Conservation (phyloP, 805 yeast species). For the Candida pseudofarinosa region DNA sequence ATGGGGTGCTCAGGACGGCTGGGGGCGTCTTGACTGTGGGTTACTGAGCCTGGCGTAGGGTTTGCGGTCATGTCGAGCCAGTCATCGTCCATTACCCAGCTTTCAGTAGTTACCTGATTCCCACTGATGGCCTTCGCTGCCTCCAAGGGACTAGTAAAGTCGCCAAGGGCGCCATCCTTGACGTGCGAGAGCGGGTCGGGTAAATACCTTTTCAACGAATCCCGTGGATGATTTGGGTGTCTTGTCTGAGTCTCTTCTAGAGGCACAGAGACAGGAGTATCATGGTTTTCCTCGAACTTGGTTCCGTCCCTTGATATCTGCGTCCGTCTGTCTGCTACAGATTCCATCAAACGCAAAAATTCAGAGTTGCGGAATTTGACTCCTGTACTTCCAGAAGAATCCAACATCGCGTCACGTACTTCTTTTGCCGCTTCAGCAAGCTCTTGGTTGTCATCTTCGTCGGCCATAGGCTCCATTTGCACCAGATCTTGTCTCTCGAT, state of each 20-base stretch:
- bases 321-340: conserved; percentile 33
- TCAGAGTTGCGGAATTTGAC: conserved; percentile 32
- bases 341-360: conserved; percentile 37
- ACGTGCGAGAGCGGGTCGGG: conserved; percentile 45
- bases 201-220: conserved; percentile 18
- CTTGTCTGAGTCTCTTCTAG: not conserved
- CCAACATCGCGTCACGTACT: conserved; percentile 26
- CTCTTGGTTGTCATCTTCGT: conserved; percentile 26
- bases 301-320: conserved; percentile 36
- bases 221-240: conserved; percentile 3
- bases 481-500: conserved; percentile 6
- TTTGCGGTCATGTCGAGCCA: conserved; percentile 15
- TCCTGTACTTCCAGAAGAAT: conserved; percentile 17
- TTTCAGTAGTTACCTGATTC: conserved; percentile 28
- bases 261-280: not conserved
- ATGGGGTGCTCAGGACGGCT: not conserved
- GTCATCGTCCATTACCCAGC: conserved; percentile 37
- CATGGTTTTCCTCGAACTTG: conserved; percentile 24
- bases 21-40: conserved; percentile 3
- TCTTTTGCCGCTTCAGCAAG: conserved; percentile 39
- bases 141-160: conserved; percentile 27
- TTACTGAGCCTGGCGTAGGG: not conserved
- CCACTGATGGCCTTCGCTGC: conserved; percentile 42
- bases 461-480: conserved; percentile 5
- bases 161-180: conserved; percentile 33